phyloP scores from a whole-genome alignment of 495 filamentous ascomycete genomes.

The Penicillium antarcticum region DNA sequence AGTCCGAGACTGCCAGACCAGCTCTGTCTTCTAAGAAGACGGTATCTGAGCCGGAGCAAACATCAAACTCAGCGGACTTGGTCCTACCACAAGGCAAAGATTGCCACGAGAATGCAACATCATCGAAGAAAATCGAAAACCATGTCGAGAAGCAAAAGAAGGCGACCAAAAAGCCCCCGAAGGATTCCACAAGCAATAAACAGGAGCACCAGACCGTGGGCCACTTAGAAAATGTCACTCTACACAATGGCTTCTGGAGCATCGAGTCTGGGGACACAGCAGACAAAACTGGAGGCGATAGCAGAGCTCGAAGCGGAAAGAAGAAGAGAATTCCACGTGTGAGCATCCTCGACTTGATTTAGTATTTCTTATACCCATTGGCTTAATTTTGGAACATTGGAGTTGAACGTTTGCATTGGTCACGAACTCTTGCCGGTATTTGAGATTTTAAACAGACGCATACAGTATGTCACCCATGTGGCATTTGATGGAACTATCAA shows the following conservation, averaged over 20 bases:
- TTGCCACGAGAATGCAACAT: not conserved
- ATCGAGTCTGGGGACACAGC: constrained; percentile 15
- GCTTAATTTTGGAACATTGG: not conserved
- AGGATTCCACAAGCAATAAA: not conserved
- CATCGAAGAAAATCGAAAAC: not conserved
- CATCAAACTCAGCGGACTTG: not conserved
- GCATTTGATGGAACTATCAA: too few relatives aligned
- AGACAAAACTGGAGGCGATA: not conserved
- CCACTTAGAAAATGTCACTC: constrained; percentile 29
- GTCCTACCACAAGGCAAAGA: not conserved
- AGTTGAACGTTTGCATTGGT: not conserved
- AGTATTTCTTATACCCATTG: constrained; percentile 4
- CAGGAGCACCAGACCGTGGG: constrained; percentile 2
- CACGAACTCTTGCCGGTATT: not conserved
- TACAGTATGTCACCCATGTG: not conserved
- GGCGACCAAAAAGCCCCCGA: not conserved
- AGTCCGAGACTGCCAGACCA: not conserved
- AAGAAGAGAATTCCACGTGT: constrained; percentile 37
- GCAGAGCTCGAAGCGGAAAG: constrained; percentile 4
- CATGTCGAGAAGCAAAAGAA: not conserved
- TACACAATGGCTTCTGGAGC: constrained; percentile 34
- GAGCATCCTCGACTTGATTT: constrained; percentile 38
- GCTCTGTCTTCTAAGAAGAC: not conserved
- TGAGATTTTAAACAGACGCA: not conserved
- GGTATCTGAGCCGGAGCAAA: not conserved